Conservation (phyloP, 352 stramenopile species). For the Phytophthora palmivora region DNA sequence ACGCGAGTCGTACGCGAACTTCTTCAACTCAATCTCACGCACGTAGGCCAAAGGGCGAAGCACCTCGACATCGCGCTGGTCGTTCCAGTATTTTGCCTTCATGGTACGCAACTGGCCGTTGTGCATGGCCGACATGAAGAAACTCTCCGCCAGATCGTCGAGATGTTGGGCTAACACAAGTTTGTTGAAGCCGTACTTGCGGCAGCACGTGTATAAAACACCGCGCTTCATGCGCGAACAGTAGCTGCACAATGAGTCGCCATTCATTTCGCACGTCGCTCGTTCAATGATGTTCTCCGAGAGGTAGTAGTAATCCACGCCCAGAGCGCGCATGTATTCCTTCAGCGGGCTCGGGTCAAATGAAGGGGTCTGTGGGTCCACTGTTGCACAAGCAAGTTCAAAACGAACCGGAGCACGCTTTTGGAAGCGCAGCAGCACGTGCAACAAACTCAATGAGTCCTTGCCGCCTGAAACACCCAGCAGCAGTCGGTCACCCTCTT, state of each 20-base stretch:
- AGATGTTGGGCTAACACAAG: conserved; percentile 96
- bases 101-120: conserved; percentile 98
- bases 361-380: conserved; percentile 97
- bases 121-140: conserved; percentile 99
- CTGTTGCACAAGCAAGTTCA: conserved; percentile 94
- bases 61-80: conserved; percentile 93
- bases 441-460: conserved; percentile 97
- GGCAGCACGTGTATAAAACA: conserved; percentile 95
- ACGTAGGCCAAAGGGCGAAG: conserved; percentile 97
- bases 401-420: conserved; percentile 94
- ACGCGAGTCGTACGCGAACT: conserved; percentile 82
- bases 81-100: conserved; percentile 99
- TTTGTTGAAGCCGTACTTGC: conserved; percentile 94
- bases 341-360: conserved; percentile 98
- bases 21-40: conserved; percentile 94
- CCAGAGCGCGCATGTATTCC: conserved; percentile 95
- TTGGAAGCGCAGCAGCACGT: conserved; percentile 95
- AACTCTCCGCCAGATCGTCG: conserved; percentile 97
- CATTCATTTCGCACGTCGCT: conserved; percentile 87
- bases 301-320: conserved; percentile 96
- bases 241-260: conserved; percentile 95
- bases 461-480: conserved; percentile 97
- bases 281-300: conserved; percentile 93
- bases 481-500: conserved; percentile 95
- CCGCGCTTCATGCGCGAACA: conserved; percentile 98